A percentile compares a stretch with the other conserved stretches of the same genome.
These are phyloP conservation scores for Dacryopinax primogenitus DNA, from an alignment of 768 basidiomycete species.

Conservation along the genomic window DNA sequence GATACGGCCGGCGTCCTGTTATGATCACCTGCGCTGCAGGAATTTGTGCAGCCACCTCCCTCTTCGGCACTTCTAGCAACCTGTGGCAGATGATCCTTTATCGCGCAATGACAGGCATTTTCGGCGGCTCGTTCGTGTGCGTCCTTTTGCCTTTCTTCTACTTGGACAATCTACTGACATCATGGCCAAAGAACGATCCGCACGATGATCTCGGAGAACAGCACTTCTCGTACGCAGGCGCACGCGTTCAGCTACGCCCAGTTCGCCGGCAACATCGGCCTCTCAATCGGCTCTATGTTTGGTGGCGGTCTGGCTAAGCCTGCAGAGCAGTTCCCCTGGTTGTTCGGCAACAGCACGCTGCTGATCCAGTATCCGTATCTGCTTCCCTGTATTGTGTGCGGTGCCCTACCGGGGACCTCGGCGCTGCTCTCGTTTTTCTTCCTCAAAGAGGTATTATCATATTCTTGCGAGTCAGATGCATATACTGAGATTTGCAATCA, in stretches of 20 bases:
- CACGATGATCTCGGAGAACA: conserved; percentile 17
- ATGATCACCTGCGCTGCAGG: conserved; percentile 13
- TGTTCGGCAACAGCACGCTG: conserved; percentile 1
- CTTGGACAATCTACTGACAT: background rate
- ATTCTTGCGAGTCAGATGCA: background rate
- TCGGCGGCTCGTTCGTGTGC: conserved; percentile 15
- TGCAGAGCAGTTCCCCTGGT: conserved; percentile 3
- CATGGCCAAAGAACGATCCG: conserved; percentile 8
- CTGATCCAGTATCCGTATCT: conserved; percentile 7
- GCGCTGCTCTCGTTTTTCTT: background rate
- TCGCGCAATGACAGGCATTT: conserved; percentile 14
- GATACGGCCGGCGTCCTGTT: conserved; percentile 15
- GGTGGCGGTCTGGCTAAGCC: conserved; percentile 14
- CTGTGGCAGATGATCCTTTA: conserved; percentile 16
- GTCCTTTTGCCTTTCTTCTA: background rate
- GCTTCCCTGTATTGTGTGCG: conserved; percentile 5
- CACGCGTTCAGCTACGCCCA: conserved; percentile 15
- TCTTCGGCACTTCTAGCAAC: conserved; percentile 14
- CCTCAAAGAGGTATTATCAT: conserved; percentile 7
- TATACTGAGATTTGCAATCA: background rate
- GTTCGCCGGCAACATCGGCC: conserved; percentile 14
- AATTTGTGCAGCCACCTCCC: conserved; percentile 1
- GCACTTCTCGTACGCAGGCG: conserved; percentile 15
- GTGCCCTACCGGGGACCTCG: background rate
- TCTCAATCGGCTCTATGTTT: background rate